A percentile compares a stretch with the other conserved stretches of the same genome.
phyloP scores from a whole-genome alignment of 1,139 yeast species.

The Suhomyces bribrorum region DNA sequence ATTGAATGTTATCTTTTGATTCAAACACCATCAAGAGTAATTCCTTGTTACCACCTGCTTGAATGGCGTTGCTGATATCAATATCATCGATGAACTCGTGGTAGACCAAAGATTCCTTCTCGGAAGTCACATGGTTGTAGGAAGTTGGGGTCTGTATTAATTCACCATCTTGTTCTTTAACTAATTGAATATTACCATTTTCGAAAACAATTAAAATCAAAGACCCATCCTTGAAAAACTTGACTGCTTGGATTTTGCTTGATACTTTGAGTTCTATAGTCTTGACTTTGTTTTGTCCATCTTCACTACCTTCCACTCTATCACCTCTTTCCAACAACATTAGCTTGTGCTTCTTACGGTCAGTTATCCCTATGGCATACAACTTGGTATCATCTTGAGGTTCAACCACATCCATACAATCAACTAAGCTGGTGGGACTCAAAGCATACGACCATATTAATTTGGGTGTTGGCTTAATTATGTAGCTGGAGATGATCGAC shows the following conservation, averaged over 20 bases:
- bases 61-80: constrained; percentile 12
- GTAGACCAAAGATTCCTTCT: constrained; percentile 20
- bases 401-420: constrained; percentile 42
- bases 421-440: constrained; percentile 58
- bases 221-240: constrained; percentile 32
- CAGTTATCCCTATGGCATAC: constrained; percentile 48
- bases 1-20: constrained; percentile 17
- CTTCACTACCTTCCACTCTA: constrained; percentile 14
- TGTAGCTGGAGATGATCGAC: constrained; percentile 69
- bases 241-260: constrained; percentile 35
- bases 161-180: constrained; percentile 21
- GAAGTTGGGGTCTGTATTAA: constrained; percentile 7
- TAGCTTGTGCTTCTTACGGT: constrained; percentile 45
- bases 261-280: constrained; percentile 22
- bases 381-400: constrained; percentile 20
- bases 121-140: constrained; percentile 7
- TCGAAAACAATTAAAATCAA: constrained; percentile 41
- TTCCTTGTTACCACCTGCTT: constrained; percentile 20
- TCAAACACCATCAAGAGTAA: constrained; percentile 27
- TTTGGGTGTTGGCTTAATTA: constrained; percentile 79
- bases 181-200: constrained; percentile 45
- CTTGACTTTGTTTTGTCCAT: constrained; percentile 19
- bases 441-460: constrained; percentile 72
- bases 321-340: constrained; percentile 30
- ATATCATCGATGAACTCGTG: constrained; percentile 25